These are phyloP conservation scores for Suillus discolor DNA, from an alignment of 768 basidiomycete species.

Conservation along the genomic window DNA sequence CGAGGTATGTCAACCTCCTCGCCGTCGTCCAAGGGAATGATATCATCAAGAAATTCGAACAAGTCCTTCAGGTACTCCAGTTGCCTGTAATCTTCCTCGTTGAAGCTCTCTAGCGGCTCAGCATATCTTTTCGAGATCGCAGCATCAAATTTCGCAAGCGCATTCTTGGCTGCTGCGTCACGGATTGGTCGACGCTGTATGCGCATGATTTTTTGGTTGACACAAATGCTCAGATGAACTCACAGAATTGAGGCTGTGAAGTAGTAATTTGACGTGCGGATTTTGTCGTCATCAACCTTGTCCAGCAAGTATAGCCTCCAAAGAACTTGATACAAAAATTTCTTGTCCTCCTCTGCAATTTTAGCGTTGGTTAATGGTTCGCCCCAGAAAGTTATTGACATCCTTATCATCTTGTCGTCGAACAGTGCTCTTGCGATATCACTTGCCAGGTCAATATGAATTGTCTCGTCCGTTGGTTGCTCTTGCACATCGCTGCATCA, in stretches of 20 bases:
- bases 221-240: constrained; percentile 16
- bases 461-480: constrained; percentile 37
- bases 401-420: constrained; percentile 55
- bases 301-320: constrained; percentile 69
- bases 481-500: constrained; percentile 43
- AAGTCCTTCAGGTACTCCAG: constrained; percentile 62
- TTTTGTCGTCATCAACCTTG: constrained; percentile 66
- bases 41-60: constrained; percentile 73
- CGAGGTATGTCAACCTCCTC: constrained; percentile 46
- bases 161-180: constrained; percentile 64
- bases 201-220: not conserved
- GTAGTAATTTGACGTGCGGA: constrained; percentile 63
- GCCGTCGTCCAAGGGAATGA: constrained; percentile 66
- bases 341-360: constrained; percentile 58
- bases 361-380: not conserved
- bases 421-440: constrained; percentile 54
- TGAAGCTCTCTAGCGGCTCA: constrained; percentile 68
- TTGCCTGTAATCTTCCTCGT: constrained; percentile 69
- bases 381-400: constrained; percentile 25
- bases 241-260: constrained; percentile 61
- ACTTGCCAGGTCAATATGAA: constrained; percentile 60
- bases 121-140: constrained; percentile 71
- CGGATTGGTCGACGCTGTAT: constrained; percentile 61
- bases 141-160: constrained; percentile 70
- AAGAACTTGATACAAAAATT: constrained; percentile 64